phyloP scores from a whole-genome alignment of 1,284 basidiomycete species.

The Ceratobasidium sp. region DNA sequence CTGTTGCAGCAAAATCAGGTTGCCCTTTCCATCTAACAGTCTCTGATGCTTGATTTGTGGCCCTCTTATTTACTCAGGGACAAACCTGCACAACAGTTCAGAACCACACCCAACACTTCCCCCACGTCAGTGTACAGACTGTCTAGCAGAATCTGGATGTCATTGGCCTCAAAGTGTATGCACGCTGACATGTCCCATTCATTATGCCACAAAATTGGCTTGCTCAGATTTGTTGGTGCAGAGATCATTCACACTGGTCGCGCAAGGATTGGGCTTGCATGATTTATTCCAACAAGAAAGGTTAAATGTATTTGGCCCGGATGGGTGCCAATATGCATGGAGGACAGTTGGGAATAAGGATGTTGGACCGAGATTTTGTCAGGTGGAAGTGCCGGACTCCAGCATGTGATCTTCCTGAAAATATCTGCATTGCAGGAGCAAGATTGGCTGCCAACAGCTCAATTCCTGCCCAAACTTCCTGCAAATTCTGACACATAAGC shows the following conservation, averaged over 20 bases:
- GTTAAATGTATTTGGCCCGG: constrained; percentile 20
- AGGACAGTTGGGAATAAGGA: constrained; percentile 3
- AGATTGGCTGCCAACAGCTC: no score
- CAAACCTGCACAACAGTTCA: constrained; percentile 5
- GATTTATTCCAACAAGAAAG: constrained; percentile 4
- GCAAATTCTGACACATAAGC: no score
- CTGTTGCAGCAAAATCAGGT: constrained; percentile 11
- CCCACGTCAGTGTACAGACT: constrained; percentile 23
- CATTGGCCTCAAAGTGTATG: constrained; percentile 5
- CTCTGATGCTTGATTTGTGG: constrained; percentile 10
- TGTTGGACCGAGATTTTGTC: no score
- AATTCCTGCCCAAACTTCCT: no score
- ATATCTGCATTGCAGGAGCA: no score
- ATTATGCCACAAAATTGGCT: neutral
- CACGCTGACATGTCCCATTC: neutral
- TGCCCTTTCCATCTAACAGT: constrained; percentile 2
- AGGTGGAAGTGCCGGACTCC: no score
- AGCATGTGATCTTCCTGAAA: no score
- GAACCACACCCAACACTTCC: neutral
- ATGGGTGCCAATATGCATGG: constrained; percentile 25
- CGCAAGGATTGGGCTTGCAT: constrained; percentile 3
- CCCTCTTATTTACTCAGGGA: neutral
- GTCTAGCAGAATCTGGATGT: neutral
- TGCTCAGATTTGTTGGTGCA: neutral
- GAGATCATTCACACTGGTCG: constrained; percentile 9